These are phyloP conservation scores for Aspergillus mulundensis DNA, from an alignment of 495 filamentous ascomycete genomes.

Conservation along the genomic window DNA sequence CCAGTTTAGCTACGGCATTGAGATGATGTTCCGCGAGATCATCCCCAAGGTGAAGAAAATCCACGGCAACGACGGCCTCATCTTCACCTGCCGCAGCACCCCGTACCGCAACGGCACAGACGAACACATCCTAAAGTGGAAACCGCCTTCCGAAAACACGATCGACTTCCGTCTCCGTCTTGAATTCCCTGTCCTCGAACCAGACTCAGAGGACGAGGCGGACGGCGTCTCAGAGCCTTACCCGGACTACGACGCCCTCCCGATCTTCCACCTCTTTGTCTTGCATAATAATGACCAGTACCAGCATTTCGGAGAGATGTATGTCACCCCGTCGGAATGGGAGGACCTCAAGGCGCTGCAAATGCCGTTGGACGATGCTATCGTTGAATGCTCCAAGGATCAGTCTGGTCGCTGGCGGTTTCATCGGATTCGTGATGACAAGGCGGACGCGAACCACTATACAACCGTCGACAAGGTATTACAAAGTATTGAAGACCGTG, in stretches of 20 bases:
- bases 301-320: constrained; percentile 58
- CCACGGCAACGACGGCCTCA: constrained; percentile 93
- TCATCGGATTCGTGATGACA: constrained; percentile 85
- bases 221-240: constrained; percentile 52
- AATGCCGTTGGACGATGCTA: constrained; percentile 71
- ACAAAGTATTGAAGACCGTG: constrained; percentile 73
- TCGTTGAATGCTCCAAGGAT: constrained; percentile 87
- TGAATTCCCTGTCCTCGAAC: constrained; percentile 67
- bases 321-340: constrained; percentile 75
- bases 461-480: constrained; percentile 74
- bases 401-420: constrained; percentile 70
- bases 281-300: constrained; percentile 57
- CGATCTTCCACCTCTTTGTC: constrained; percentile 56
- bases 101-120: constrained; percentile 89
- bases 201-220: constrained; percentile 61
- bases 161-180: constrained; percentile 83
- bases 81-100: constrained; percentile 87
- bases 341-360: constrained; percentile 66
- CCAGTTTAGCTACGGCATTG: constrained; percentile 81
- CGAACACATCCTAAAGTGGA: constrained; percentile 94
- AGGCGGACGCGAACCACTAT: constrained; percentile 84
- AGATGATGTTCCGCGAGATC: constrained; percentile 83
- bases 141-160: constrained; percentile 86
- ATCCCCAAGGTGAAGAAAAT: constrained; percentile 67
- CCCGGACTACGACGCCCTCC: constrained; percentile 58